phyloP scores from a whole-genome alignment of 768 basidiomycete genomes.

The Xerocomus potaroensis region DNA sequence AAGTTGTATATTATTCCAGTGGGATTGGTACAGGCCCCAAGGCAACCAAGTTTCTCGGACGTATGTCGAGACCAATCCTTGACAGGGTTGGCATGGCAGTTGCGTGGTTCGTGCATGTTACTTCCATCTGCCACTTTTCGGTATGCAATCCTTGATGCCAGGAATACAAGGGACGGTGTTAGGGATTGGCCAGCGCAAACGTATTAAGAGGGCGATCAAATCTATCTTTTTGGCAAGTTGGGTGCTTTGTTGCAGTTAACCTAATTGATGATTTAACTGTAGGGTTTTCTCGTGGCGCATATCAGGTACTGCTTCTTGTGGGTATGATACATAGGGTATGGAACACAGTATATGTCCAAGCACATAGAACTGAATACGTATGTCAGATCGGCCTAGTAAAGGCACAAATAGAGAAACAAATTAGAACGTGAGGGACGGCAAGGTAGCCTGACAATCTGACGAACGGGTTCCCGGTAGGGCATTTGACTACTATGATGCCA shows the following conservation, averaged over 20 bases:
- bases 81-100: slow-evolving; percentile 34
- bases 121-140: background rate
- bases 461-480: slow-evolving; percentile 3
- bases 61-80: slow-evolving; percentile 9
- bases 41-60: slow-evolving; percentile 20
- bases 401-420: slow-evolving; percentile 31
- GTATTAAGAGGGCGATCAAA: slow-evolving; percentile 30
- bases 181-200: slow-evolving; percentile 30
- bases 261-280: background rate
- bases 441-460: background rate
- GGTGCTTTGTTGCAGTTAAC: background rate
- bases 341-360: background rate
- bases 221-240: slow-evolving; percentile 32
- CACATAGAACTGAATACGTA: background rate
- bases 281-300: slow-evolving; percentile 45
- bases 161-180: slow-evolving; percentile 35
- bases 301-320: slow-evolving; percentile 37
- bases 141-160: slow-evolving; percentile 1
- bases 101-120: slow-evolving; percentile 29
- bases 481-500: slow-evolving; percentile 13
- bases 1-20: slow-evolving; percentile 34
- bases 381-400: slow-evolving; percentile 33
- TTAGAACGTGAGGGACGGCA: slow-evolving; percentile 16
- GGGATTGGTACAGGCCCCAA: slow-evolving; percentile 35
- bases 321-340: slow-evolving; percentile 38